Percentiles rank a stretch among this genome's conserved stretches.
Conservation (phyloP, 495 filamentous ascomycete genomes). For the Aspergillus haitiensis region DNA sequence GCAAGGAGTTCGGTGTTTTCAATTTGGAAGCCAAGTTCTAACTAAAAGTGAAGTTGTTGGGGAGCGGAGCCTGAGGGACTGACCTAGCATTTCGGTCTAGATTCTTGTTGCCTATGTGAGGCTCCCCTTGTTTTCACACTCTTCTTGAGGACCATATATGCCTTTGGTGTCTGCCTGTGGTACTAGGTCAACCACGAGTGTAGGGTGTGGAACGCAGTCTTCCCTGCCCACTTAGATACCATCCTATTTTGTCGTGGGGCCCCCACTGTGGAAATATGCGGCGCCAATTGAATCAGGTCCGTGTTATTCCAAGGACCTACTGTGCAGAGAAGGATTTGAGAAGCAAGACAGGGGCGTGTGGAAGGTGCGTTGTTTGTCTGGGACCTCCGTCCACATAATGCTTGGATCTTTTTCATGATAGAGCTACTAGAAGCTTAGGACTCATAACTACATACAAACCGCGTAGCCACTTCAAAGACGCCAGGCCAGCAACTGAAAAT, state of each 20-base stretch:
- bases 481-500: slow-evolving; percentile 9
- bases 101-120: too few relatives aligned
- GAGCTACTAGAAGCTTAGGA: slow-evolving; percentile 1
- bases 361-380: neutral
- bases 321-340: slow-evolving; percentile 1
- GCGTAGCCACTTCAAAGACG: slow-evolving; percentile 19
- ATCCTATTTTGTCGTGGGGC: slow-evolving; percentile 10
- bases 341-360: neutral
- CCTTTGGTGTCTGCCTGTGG: neutral
- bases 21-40: too few relatives aligned
- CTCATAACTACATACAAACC: slow-evolving; percentile 14
- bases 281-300: slow-evolving; percentile 4
- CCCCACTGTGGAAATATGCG: slow-evolving; percentile 13
- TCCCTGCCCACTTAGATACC: too few relatives aligned
- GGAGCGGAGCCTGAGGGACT: too few relatives aligned
- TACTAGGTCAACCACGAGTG: too few relatives aligned
- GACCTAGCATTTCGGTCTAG: too few relatives aligned
- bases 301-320: neutral
- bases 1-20: too few relatives aligned
- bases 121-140: too few relatives aligned
- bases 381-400: neutral
- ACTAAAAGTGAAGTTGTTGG: too few relatives aligned
- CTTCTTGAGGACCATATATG: too few relatives aligned
- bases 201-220: too few relatives aligned
- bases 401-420: slow-evolving; percentile 3